Conservation (phyloP, 306 rosid species). For the Quercus wislizeni region DNA sequence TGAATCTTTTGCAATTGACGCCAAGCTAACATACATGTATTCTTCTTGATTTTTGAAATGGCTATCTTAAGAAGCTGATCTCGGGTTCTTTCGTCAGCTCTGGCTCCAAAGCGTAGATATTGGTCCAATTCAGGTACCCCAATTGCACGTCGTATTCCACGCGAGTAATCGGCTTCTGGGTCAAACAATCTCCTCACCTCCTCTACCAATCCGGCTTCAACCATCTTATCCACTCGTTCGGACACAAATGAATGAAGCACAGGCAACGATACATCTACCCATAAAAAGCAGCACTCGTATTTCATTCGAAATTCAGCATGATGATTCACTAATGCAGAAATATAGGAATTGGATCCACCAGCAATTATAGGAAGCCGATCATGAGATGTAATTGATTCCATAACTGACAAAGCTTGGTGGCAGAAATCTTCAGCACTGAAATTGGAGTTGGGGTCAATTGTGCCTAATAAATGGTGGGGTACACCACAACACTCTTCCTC, state of each 20-base stretch:
- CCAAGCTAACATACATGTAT: constrained; percentile 26
- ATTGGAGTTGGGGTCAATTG: constrained; percentile 31
- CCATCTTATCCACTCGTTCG: constrained; percentile 45
- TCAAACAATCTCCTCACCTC: constrained; percentile 42
- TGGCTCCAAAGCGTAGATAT: constrained; percentile 7
- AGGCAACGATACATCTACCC: constrained; percentile 35
- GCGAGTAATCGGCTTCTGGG: constrained; percentile 17
- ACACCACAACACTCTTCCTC: constrained; percentile 45
- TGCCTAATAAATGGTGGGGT: constrained; percentile 64
- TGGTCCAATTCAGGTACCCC: constrained; percentile 45
- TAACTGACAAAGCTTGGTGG: constrained; percentile 25
- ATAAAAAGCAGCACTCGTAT: constrained; percentile 33
- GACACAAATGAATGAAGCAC: constrained; percentile 37
- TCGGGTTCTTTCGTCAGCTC: neutral
- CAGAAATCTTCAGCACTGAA: constrained; percentile 36
- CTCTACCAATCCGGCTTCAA: constrained; percentile 30
- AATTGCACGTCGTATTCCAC: constrained; percentile 39
- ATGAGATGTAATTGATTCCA: constrained; percentile 26
- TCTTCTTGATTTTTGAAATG: constrained; percentile 34
- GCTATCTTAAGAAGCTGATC: constrained; percentile 24
- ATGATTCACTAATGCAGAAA: constrained; percentile 29
- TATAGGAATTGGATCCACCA: constrained; percentile 47
- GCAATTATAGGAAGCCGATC: constrained; percentile 38
- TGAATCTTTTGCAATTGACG: constrained; percentile 38
- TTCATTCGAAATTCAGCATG: constrained; percentile 24